Conservation (phyloP, 305 asterid species). For the Striga hermonthica region DNA sequence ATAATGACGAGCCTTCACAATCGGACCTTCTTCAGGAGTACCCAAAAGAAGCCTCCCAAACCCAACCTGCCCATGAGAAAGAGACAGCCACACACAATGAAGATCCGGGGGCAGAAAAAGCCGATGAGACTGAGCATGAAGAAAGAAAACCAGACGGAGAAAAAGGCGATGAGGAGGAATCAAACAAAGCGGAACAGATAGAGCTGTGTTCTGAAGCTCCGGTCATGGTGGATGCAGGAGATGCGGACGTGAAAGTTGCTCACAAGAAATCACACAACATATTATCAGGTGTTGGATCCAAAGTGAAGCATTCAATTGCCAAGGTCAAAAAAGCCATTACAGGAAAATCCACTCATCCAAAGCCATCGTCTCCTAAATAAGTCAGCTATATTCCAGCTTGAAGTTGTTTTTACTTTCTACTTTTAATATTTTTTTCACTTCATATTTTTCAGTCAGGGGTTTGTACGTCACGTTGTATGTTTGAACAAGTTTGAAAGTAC, state of each 20-base stretch:
- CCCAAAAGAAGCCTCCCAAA: neutral
- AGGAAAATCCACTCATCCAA: conserved; percentile 66
- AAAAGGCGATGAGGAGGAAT: conserved; percentile 44
- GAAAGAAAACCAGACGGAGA: conserved; percentile 43
- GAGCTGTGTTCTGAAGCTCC: conserved; percentile 53
- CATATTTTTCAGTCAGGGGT: no score
- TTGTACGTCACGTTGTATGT: no score
- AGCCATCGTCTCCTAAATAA: conserved; percentile 55
- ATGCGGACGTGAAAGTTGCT: conserved; percentile 49
- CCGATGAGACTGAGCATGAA: conserved; percentile 33
- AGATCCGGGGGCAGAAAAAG: conserved; percentile 36
- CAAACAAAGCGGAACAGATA: conserved; percentile 34
- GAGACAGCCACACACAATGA: conserved; percentile 31
- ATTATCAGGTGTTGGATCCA: conserved; percentile 86
- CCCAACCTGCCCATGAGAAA: conserved; percentile 30
- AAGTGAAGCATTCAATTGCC: conserved; percentile 86
- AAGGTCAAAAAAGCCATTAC: conserved; percentile 89
- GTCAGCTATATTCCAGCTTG: neutral
- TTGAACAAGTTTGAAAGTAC: no score
- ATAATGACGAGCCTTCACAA: neutral
- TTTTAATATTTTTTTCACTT: no score
- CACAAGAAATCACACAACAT: conserved; percentile 75
- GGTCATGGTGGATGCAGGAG: conserved; percentile 56
- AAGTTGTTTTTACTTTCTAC: no score
- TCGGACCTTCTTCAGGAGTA: no score